Conservation (phyloP, 2,329 filamentous ascomycete genomes). For the Venturia oleaginea region DNA sequence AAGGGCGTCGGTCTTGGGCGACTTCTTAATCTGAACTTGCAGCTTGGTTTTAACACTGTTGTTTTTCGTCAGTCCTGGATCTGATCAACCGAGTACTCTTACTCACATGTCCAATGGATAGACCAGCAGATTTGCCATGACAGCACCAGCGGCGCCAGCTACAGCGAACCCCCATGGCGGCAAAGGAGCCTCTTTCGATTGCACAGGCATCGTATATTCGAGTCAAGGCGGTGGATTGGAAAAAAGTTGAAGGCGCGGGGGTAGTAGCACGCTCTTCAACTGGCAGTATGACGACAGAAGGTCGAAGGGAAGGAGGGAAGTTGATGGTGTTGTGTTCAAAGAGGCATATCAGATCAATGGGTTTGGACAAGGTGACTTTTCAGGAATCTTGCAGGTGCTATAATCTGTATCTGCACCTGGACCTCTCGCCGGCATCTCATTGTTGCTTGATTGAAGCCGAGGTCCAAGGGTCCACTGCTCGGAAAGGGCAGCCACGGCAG, state of each 20-base stretch:
- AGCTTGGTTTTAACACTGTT: conserved; percentile 86
- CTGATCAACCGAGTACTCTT: not conserved
- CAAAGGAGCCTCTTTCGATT: conserved; percentile 58
- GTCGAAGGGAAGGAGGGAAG: not conserved
- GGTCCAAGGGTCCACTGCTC: not conserved
- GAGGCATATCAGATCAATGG: conserved; percentile 2
- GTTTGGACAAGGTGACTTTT: not conserved
- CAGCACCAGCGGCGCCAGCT: conserved; percentile 84
- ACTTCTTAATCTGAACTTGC: conserved; percentile 70
- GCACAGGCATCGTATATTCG: conserved; percentile 37
- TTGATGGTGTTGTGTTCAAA: not conserved
- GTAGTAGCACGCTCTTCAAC: not conserved
- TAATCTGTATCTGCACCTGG: not conserved
- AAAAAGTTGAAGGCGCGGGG: not conserved
- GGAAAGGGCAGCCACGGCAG: too few species aligned
- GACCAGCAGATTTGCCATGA: conserved; percentile 88
- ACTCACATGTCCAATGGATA: conserved; percentile 94
- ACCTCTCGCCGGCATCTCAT: not conserved
- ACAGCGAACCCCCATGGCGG: conserved; percentile 91
- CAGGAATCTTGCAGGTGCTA: not conserved
- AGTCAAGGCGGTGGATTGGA: not conserved
- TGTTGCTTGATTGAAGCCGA: conserved; percentile 1
- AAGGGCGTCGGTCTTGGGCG: conserved; percentile 28
- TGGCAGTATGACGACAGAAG: conserved; percentile 3
- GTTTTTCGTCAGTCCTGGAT: not conserved